Conservation (phyloP, 2,329 filamentous ascomycete species). For the Neofusicoccum sp. region DNA sequence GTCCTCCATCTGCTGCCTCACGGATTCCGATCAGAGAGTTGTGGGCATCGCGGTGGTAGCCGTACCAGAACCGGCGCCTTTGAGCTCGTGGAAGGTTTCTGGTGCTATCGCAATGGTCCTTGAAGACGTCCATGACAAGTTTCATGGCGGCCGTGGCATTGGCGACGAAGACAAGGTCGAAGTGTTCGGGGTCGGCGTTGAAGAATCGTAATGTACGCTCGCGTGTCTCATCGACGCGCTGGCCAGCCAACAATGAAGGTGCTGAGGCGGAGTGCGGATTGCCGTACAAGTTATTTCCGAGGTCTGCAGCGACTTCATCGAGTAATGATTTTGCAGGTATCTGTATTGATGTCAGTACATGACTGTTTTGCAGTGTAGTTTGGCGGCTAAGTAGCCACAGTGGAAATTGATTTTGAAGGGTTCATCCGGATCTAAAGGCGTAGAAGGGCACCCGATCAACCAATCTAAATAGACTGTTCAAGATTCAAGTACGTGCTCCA, state of each 20-base stretch:
- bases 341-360: constrained; percentile 66
- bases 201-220: constrained; percentile 76
- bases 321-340: constrained; percentile 77
- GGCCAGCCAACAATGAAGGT: constrained; percentile 70
- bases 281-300: constrained; percentile 73
- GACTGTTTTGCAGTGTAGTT: constrained; percentile 73
- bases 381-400: constrained; percentile 63
- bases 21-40: constrained; percentile 84
- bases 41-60: constrained; percentile 82
- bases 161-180: constrained; percentile 87
- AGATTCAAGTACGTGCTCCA: neutral
- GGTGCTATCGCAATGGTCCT: constrained; percentile 62
- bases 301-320: constrained; percentile 74
- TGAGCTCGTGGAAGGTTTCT: constrained; percentile 55
- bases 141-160: constrained; percentile 94
- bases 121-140: constrained; percentile 76
- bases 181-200: constrained; percentile 76
- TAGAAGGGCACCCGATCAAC: too few relatives aligned
- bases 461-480: too few relatives aligned
- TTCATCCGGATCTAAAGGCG: neutral
- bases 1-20: constrained; percentile 63
- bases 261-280: constrained; percentile 87
- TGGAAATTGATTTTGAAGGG: constrained; percentile 29
- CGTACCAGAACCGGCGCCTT: constrained; percentile 66
- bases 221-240: constrained; percentile 58